These are phyloP conservation scores for Mycena indigotica DNA, from an alignment of 768 basidiomycete genomes.

Conservation along the genomic window DNA sequence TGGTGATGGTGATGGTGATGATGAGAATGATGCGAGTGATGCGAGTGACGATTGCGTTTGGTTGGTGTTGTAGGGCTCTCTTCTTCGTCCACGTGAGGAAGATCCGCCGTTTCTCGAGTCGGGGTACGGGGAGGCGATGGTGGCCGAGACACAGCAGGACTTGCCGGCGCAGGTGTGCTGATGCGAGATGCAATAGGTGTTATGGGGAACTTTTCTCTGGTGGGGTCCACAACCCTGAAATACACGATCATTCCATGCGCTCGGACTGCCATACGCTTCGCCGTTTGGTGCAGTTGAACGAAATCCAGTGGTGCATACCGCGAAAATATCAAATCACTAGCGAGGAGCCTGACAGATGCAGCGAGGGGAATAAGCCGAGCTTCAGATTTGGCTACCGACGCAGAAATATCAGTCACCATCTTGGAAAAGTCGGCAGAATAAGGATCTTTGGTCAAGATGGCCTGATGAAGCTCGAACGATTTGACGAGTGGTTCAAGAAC, in stretches of 20 bases:
- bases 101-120: slow-evolving; percentile 1
- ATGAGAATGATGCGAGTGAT: slow-evolving; percentile 30
- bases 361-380: slow-evolving; percentile 53
- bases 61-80: slow-evolving; percentile 17
- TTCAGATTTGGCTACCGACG: slow-evolving; percentile 44
- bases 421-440: slow-evolving; percentile 42
- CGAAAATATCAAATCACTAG: slow-evolving; percentile 59
- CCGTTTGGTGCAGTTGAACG: slow-evolving; percentile 47
- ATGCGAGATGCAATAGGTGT: slow-evolving; percentile 44
- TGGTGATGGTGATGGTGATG: slow-evolving; percentile 37
- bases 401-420: slow-evolving; percentile 33
- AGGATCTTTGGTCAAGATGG: slow-evolving; percentile 46
- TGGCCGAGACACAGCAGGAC: slow-evolving; percentile 35
- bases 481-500: slow-evolving; percentile 52
- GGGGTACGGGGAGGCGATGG: slow-evolving; percentile 28
- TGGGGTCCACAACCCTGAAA: slow-evolving; percentile 65
- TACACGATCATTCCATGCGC: slow-evolving; percentile 66
- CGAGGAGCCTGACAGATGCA: slow-evolving; percentile 53
- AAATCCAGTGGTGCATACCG: slow-evolving; percentile 65
- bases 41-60: slow-evolving; percentile 20
- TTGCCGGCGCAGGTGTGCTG: slow-evolving; percentile 36
- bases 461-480: slow-evolving; percentile 48
- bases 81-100: neutral
- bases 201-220: slow-evolving; percentile 55
- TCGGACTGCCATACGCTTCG: slow-evolving; percentile 54